A percentile compares a stretch with the other conserved stretches of the same genome.
Conservation (phyloP, 352 stramenopile genomes). For the Pythium rishiriense region DNA sequence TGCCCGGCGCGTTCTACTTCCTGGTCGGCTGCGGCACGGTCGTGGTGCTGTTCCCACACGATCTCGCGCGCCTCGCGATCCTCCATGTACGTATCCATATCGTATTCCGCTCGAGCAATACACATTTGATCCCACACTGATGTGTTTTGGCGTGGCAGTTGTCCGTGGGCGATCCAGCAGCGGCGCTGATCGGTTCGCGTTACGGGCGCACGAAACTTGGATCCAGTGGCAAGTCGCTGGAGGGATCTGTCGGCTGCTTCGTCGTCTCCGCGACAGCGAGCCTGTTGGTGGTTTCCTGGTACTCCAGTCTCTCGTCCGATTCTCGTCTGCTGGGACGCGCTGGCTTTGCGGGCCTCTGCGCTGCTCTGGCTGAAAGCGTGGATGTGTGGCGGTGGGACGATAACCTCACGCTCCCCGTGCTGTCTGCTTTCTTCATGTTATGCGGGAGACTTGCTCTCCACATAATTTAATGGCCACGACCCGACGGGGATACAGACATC, state of each 20-base stretch:
- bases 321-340: constrained; percentile 1
- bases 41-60: constrained; percentile 36
- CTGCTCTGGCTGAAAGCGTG: constrained; percentile 41
- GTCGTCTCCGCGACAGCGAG: constrained; percentile 28
- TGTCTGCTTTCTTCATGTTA: constrained; percentile 39
- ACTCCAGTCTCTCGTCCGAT: not conserved
- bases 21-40: constrained; percentile 45
- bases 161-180: constrained; percentile 50
- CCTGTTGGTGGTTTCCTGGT: constrained; percentile 6
- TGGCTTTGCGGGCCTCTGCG: constrained; percentile 32
- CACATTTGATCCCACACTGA: too few relatives aligned
- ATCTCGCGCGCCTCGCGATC: constrained; percentile 50
- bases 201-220: constrained; percentile 28
- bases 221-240: constrained; percentile 43
- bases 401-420: constrained; percentile 54
- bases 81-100: constrained; percentile 60
- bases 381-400: constrained; percentile 56
- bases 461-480: constrained; percentile 5
- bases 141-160: too few relatives aligned
- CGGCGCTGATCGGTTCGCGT: constrained; percentile 46
- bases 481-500: too few relatives aligned
- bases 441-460: not conserved
- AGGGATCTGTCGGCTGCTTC: constrained; percentile 47
- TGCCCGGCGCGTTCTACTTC: constrained; percentile 69
- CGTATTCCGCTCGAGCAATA: too few relatives aligned